phyloP scores from a whole-genome alignment of 495 filamentous ascomycete species.

The Hypoxylon subgilvum region DNA sequence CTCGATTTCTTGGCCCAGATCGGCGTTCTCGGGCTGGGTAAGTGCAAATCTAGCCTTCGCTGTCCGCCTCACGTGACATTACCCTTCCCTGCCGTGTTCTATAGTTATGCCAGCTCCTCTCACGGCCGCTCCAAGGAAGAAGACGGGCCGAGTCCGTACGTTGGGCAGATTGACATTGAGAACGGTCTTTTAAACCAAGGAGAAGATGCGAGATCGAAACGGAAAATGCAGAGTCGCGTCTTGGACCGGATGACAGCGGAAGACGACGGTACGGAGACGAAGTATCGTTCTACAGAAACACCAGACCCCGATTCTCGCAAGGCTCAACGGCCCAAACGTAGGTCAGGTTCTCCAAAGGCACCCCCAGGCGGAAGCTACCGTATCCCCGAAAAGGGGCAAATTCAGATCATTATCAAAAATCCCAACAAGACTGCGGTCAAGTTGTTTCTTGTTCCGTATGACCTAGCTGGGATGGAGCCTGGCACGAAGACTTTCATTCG shows the following conservation, averaged over 20 bases:
- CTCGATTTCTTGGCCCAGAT: conserved; percentile 95
- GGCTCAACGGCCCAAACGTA: conserved; percentile 60
- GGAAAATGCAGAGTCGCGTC: conserved; percentile 51
- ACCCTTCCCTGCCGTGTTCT: conserved; percentile 95
- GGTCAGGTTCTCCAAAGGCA: conserved; percentile 71
- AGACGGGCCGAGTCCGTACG: conserved; percentile 93
- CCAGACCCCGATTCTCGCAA: conserved; percentile 48
- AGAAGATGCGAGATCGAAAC: conserved; percentile 51
- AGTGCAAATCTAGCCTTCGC: conserved; percentile 82
- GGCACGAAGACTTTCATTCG: conserved; percentile 96
- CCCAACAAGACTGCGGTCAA: conserved; percentile 96
- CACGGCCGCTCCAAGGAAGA: conserved; percentile 66
- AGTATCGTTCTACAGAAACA: conserved; percentile 33
- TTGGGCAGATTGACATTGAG: conserved; percentile 91
- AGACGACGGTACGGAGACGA: conserved; percentile 38
- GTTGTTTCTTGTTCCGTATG: conserved; percentile 92
- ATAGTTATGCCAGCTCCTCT: conserved; percentile 78
- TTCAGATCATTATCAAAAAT: conserved; percentile 97
- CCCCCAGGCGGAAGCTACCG: conserved; percentile 89
- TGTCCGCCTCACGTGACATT: conserved; percentile 92
- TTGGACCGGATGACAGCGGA: conserved; percentile 37
- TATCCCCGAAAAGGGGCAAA: conserved; percentile 91
- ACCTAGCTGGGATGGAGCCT: conserved; percentile 91
- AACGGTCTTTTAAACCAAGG: conserved; percentile 66
- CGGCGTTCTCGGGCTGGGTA: conserved; percentile 86